A percentile compares a stretch with the other conserved stretches of the same genome.
Conservation (phyloP, 2,329 filamentous ascomycete species). For the Talaromyces pinophilus region DNA sequence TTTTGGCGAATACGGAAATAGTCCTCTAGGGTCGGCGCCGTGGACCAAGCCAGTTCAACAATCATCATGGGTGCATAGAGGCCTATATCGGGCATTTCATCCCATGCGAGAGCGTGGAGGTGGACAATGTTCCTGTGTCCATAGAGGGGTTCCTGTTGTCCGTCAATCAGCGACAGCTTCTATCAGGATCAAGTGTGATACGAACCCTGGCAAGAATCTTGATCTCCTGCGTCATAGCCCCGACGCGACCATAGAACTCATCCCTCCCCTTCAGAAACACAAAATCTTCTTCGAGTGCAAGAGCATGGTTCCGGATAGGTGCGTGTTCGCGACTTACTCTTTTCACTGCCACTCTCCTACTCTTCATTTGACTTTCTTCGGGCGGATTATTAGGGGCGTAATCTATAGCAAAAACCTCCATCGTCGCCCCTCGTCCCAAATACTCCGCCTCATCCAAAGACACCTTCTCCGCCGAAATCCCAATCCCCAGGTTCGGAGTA, state of each 20-base stretch:
- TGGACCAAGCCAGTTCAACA: not conserved
- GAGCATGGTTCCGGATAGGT: not conserved
- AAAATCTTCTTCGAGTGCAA: not conserved
- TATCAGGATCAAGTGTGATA: too few relatives aligned
- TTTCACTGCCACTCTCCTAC: not conserved
- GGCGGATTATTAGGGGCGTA: not conserved
- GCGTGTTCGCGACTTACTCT: constrained; percentile 1
- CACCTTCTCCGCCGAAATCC: not conserved
- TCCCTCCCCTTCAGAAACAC: constrained; percentile 9
- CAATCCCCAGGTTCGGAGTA: not conserved
- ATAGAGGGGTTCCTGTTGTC: not conserved
- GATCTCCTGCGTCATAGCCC: constrained; percentile 13
- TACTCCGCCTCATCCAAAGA: not conserved
- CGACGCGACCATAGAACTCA: not conserved
- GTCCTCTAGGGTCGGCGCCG: not conserved
- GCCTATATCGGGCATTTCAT: constrained; percentile 4
- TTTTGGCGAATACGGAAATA: not conserved
- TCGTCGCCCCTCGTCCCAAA: not conserved
- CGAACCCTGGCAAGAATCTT: not conserved
- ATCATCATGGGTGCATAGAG: constrained; percentile 6
- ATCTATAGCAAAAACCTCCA: not conserved
- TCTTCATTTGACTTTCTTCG: not conserved
- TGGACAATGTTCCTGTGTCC: constrained; percentile 8
- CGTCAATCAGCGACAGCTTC: not conserved
- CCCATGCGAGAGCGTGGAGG: constrained; percentile 4